phyloP scores from a whole-genome alignment of 495 filamentous ascomycete genomes.

The Parmelia sp. region DNA sequence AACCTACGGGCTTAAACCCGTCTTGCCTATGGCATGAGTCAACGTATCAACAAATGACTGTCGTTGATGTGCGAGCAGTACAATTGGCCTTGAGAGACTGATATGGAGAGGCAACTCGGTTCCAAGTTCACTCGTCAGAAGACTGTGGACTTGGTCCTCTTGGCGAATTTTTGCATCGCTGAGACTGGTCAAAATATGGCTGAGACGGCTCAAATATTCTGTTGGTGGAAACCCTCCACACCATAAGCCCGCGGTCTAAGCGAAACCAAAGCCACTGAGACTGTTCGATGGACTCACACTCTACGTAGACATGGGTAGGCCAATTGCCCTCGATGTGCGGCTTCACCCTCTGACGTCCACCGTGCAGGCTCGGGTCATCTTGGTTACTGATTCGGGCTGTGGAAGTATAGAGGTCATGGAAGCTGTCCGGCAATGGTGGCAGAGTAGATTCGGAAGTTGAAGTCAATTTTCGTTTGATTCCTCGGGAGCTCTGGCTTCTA shows the following conservation, averaged over 20 bases:
- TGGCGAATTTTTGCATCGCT: constrained; percentile 11
- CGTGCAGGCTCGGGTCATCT: constrained; percentile 81
- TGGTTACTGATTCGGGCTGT: constrained; percentile 50
- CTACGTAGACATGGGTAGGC: constrained; percentile 87
- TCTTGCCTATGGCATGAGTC: constrained; percentile 33
- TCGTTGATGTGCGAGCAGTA: constrained; percentile 58
- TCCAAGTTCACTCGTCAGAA: constrained; percentile 69
- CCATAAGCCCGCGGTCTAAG: constrained; percentile 29
- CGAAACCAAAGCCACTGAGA: neutral
- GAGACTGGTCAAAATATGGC: constrained; percentile 43
- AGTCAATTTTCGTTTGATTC: constrained; percentile 33
- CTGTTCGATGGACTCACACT: constrained; percentile 59
- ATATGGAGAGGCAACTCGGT: constrained; percentile 81
- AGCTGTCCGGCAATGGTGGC: constrained; percentile 74
- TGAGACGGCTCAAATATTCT: constrained; percentile 48
- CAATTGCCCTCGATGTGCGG: constrained; percentile 88
- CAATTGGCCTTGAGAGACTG: constrained; percentile 72
- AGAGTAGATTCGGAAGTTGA: constrained; percentile 34
- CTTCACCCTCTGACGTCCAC: constrained; percentile 69
- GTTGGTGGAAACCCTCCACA: constrained; percentile 62
- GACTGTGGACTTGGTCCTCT: constrained; percentile 42
- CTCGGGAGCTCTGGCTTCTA: constrained; percentile 2
- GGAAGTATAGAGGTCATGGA: constrained; percentile 87
- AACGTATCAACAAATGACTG: constrained; percentile 53
- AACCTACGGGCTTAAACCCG: constrained; percentile 40